Evolutionary conservation across 1,284 basidiomycete species (phyloP), one percentile per base, ranked within the genome.

Genomic region (Melampsora occidentalis): DNA sequence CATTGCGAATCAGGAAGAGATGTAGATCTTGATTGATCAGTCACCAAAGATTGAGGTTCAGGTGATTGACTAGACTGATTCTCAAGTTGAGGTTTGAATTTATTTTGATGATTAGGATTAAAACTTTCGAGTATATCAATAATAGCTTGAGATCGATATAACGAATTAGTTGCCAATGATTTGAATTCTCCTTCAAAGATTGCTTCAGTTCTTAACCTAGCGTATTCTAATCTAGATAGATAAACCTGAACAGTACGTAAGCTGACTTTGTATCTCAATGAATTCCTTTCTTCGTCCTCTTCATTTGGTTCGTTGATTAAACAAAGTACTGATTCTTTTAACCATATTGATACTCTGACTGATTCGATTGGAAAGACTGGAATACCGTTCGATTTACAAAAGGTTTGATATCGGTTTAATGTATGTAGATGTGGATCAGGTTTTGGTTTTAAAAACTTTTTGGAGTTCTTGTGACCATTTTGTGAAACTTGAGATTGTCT

Each of bases 391-490:
- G 64, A 53, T 12, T 64, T 63, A 61, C 71, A 75, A 75, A 75
- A 75, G 18, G 49, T 46, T 22, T 66, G 64, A 53, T 75, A 75
- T 22, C 71, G 64, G 10, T 31, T 51, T 10, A 75, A 64, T 16
- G 71, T 75, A 62, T 75, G 71, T 53, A 75, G 53, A 42, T 75
- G 71, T 10, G 71, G 71, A 42, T 75, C 71, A n/a, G 71, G 49
- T 46, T 75, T 75, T 7, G 51, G 48, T 53, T 67, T 75, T 16
- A 48, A 53, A 28, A 68, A 53, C 9, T 64, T 48, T 25, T 57
- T 53, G 3, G 22, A 18, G 16, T 42, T 28, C 33, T 7, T 72
- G 9, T n/a, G 16, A 7, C 61, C 25, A 35, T 53, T 49, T 64
- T 49, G 42, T 14, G 70, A 31, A 33, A 35, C 31, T 53, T 72